phyloP scores from a whole-genome alignment of 345 rosid genomes.

The Hevea brasiliensis region DNA sequence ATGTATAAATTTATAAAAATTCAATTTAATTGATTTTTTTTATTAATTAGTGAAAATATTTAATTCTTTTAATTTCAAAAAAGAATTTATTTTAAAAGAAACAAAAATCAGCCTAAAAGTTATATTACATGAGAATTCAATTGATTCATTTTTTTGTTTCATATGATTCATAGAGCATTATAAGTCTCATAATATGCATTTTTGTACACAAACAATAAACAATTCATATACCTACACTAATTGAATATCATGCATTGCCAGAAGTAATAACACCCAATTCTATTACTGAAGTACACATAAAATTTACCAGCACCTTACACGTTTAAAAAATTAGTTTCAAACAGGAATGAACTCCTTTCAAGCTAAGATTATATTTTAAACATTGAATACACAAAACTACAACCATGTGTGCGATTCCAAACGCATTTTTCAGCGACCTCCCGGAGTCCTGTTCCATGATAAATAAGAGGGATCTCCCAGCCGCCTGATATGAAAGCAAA shows the following conservation, averaged over 20 bases:
- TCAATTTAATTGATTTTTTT: no score
- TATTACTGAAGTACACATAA: not conserved
- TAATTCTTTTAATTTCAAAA: no score
- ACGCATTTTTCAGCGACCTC: conserved; percentile 31
- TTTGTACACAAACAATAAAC: not conserved
- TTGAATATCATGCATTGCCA: not conserved
- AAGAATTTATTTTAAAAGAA: no score
- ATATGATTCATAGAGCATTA: no score
- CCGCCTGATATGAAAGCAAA: conserved; percentile 48
- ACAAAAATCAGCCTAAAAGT: no score
- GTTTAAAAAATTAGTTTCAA: not conserved
- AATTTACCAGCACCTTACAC: not conserved
- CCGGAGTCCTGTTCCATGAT: conserved; percentile 93
- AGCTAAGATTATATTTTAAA: not conserved
- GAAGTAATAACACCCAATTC: not conserved
- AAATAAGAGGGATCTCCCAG: conserved; percentile 92
- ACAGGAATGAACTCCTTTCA: not conserved
- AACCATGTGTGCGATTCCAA: not conserved
- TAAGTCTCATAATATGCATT: no score
- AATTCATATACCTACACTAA: not conserved
- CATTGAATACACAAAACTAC: not conserved
- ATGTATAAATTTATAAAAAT: no score
- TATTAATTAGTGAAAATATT: no score
- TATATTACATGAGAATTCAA: no score
- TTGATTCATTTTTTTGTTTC: no score